These are phyloP conservation scores for Ogataea parapolymorpha DNA, from an alignment of 805 yeast species.

Conservation along the genomic window DNA sequence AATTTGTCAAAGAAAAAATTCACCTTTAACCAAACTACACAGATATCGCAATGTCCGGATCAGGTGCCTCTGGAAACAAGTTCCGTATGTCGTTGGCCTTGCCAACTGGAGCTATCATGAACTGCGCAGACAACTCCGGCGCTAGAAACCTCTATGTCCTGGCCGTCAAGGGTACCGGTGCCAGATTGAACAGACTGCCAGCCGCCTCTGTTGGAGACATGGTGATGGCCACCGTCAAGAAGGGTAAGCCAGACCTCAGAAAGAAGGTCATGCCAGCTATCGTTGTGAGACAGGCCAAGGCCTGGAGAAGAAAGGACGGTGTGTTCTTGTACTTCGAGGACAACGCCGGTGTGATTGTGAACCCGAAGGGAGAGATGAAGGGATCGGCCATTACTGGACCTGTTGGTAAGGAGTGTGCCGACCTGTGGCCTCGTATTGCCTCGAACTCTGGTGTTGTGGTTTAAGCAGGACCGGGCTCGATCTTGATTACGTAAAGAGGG, in stretches of 20 bases:
- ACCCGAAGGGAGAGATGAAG: slow-evolving; percentile 99
- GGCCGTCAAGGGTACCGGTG: slow-evolving; percentile 99
- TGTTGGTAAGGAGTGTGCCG: slow-evolving; percentile 99
- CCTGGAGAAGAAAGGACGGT: slow-evolving; percentile 99
- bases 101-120: slow-evolving; percentile 99
- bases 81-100: slow-evolving; percentile 99
- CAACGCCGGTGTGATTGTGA: slow-evolving; percentile 99
- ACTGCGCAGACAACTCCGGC: slow-evolving; percentile 99
- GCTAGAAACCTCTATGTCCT: slow-evolving; percentile 98
- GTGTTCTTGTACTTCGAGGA: slow-evolving; percentile 99
- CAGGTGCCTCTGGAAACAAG: slow-evolving; percentile 99
- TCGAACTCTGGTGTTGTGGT: slow-evolving; percentile 99
- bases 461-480: slow-evolving; percentile 41
- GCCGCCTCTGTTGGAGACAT: slow-evolving; percentile 99
- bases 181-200: slow-evolving; percentile 99
- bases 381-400: slow-evolving; percentile 99
- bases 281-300: slow-evolving; percentile 98
- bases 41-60: slow-evolving; percentile 59
- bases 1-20: slow-evolving; percentile 7
- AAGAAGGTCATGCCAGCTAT: slow-evolving; percentile 99
- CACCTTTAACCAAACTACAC: slow-evolving; percentile 7
- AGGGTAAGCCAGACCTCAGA: slow-evolving; percentile 99
- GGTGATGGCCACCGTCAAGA: slow-evolving; percentile 99
- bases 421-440: slow-evolving; percentile 99
- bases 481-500: slow-evolving; percentile 21